phyloP scores from a whole-genome alignment of 192 early-diverging fungal species.

The Glomus cerebriforme region DNA sequence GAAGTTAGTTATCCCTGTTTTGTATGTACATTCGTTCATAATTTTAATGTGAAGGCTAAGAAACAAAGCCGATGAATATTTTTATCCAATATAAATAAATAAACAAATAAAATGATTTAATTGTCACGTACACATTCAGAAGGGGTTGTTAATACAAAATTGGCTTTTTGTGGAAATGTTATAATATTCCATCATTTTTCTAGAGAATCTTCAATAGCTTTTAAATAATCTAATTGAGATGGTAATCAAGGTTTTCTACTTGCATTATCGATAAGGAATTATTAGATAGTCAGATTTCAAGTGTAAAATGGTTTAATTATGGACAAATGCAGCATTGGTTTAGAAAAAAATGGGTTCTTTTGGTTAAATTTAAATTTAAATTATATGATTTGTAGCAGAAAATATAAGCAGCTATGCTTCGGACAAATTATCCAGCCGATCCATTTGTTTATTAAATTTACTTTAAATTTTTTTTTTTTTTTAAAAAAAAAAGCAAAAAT shows the following conservation, averaged over 20 bases:
- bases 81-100: neutral
- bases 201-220: constrained; percentile 23
- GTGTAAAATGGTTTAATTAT: no score
- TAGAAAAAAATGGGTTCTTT: no score
- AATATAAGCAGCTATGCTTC: no score
- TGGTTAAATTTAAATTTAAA: no score
- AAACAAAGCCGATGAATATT: neutral
- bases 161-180: constrained; percentile 9
- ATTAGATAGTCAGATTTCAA: no score
- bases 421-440: no score
- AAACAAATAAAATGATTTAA: neutral
- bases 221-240: neutral
- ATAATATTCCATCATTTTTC: neutral
- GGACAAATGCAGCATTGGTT: no score
- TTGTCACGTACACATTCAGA: constrained; percentile 1
- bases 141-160: constrained; percentile 3
- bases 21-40: constrained; percentile 6
- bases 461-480: no score
- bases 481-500: no score
- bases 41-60: constrained; percentile 3
- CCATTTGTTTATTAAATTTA: no score
- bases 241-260: constrained; percentile 31
- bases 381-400: no score
- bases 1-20: neutral
- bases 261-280: no score